Evolutionary conservation across 805 yeast species (phyloP).

Genomic region (Teunomyces cretensis): DNA sequence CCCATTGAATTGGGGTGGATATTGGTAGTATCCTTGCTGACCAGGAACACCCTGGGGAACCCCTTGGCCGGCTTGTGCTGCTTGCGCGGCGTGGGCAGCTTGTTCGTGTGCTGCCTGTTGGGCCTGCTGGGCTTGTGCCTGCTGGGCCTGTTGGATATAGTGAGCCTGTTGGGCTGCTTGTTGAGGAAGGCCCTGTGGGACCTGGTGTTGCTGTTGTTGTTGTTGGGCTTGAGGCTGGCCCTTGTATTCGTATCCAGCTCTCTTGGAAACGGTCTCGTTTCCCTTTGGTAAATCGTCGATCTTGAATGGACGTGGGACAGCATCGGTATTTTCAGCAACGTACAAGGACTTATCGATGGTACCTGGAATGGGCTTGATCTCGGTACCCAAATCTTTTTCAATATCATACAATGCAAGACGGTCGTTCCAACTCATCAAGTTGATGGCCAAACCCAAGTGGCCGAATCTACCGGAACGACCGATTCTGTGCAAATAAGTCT

Average conservation of each 20-base stretch:
- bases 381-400: conserved; percentile 96
- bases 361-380: conserved; percentile 95
- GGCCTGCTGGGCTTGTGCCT: too few species aligned
- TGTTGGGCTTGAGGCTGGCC: conserved; percentile 40
- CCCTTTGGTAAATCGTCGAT: conserved; percentile 57
- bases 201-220: conserved; percentile 4
- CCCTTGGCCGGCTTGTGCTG: conserved; percentile 11
- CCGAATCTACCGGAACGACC: conserved; percentile 99
- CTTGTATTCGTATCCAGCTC: conserved; percentile 42
- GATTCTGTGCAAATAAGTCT: conserved; percentile 95
- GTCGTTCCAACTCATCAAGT: conserved; percentile 95
- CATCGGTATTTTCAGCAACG: conserved; percentile 74
- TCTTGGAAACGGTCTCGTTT: conserved; percentile 30
- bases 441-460: conserved; percentile 95
- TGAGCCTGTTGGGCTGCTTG: background rate
- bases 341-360: conserved; percentile 84
- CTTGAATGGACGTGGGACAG: conserved; percentile 88
- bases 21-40: conserved; percentile 17
- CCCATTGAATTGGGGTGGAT: conserved; percentile 27
- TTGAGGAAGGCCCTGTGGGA: conserved; percentile 5
- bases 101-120: conserved; percentile 6
- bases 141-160: too few species aligned
- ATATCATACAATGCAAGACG: conserved; percentile 90
- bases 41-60: conserved; percentile 2
- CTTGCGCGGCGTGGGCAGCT: conserved; percentile 12